phyloP scores from a whole-genome alignment of 2,329 filamentous ascomycete species.

The Fusarium penzigii region DNA sequence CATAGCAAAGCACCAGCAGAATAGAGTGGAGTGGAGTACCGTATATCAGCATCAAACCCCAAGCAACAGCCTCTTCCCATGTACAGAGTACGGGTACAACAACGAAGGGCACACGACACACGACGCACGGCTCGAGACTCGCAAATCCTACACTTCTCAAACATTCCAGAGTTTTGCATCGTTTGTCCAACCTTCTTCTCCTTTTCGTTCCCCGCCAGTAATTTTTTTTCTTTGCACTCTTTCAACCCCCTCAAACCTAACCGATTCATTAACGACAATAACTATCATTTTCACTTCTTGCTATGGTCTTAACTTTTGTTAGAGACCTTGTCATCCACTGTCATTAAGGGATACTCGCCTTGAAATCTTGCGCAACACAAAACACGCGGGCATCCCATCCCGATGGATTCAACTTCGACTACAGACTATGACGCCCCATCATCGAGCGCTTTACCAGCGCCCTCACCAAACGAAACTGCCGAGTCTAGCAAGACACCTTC shows the following conservation, averaged over 20 bases:
- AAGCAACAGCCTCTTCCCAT: slow-evolving; percentile 17
- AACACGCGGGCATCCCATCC: slow-evolving; percentile 18
- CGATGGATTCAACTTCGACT: slow-evolving; percentile 30
- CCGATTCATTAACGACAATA: background rate
- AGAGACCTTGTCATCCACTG: slow-evolving; percentile 13
- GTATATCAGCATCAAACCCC: slow-evolving; percentile 23
- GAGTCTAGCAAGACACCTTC: slow-evolving; percentile 14
- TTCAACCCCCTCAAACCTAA: background rate
- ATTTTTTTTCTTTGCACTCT: slow-evolving; percentile 3
- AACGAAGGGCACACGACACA: slow-evolving; percentile 13
- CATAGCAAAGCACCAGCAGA: no score
- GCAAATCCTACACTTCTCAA: slow-evolving; percentile 14
- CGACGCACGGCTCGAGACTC: slow-evolving; percentile 15
- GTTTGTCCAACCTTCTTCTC: slow-evolving; percentile 11
- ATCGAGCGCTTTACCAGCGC: slow-evolving; percentile 13
- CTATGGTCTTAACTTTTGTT: slow-evolving; percentile 16
- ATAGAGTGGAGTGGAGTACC: slow-evolving; percentile 17
- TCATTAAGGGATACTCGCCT: slow-evolving; percentile 13
- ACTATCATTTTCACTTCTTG: slow-evolving; percentile 2
- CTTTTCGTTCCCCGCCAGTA: background rate
- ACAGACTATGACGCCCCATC: slow-evolving; percentile 23
- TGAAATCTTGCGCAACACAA: slow-evolving; percentile 7
- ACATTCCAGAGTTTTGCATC: slow-evolving; percentile 20
- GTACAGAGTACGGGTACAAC: slow-evolving; percentile 9
- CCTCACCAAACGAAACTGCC: slow-evolving; percentile 9